A percentile compares a stretch with the other conserved stretches of the same genome.
These are phyloP conservation scores for Irpex sp. DNA, from an alignment of 1,284 basidiomycete species.

Conservation along the genomic window DNA sequence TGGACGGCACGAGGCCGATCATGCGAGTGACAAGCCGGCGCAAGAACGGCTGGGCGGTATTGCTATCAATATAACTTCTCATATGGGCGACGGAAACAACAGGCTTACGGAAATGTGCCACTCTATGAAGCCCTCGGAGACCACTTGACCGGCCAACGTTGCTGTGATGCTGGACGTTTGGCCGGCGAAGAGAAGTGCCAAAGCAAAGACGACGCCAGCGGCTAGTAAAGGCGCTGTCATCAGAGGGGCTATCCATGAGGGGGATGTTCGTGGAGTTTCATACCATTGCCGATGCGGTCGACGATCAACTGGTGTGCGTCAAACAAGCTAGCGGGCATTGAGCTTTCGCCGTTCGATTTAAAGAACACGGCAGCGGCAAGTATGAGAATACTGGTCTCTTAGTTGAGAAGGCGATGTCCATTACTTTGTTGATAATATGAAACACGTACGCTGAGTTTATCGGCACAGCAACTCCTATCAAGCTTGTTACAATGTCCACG, in stretches of 20 bases:
- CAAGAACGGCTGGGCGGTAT: slow-evolving; percentile 57
- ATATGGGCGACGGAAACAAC: background rate
- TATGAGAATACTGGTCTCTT: slow-evolving; percentile 22
- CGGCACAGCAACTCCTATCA: slow-evolving; percentile 79
- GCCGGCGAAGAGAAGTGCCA: slow-evolving; percentile 84
- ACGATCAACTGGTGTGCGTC: slow-evolving; percentile 78
- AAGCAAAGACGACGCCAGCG: slow-evolving; percentile 80
- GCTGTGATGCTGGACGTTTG: slow-evolving; percentile 93
- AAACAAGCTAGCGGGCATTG: slow-evolving; percentile 69
- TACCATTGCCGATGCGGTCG: slow-evolving; percentile 63
- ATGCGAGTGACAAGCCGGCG: slow-evolving; percentile 83
- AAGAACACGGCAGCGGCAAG: slow-evolving; percentile 28
- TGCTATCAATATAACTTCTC: background rate
- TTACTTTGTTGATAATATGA: background rate
- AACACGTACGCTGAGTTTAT: slow-evolving; percentile 62
- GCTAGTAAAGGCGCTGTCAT: slow-evolving; percentile 32
- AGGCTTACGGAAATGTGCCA: slow-evolving; percentile 79
- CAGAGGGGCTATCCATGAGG: background rate
- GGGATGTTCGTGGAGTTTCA: slow-evolving; percentile 19
- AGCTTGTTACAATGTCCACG: slow-evolving; percentile 54
- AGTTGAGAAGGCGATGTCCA: background rate
- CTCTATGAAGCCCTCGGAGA: slow-evolving; percentile 90
- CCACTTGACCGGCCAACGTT: slow-evolving; percentile 89
- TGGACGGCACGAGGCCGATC: slow-evolving; percentile 86
- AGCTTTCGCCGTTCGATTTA: slow-evolving; percentile 17